Conservation (phyloP, 2,329 filamentous ascomycete genomes). For the Penicillium sp. region DNA sequence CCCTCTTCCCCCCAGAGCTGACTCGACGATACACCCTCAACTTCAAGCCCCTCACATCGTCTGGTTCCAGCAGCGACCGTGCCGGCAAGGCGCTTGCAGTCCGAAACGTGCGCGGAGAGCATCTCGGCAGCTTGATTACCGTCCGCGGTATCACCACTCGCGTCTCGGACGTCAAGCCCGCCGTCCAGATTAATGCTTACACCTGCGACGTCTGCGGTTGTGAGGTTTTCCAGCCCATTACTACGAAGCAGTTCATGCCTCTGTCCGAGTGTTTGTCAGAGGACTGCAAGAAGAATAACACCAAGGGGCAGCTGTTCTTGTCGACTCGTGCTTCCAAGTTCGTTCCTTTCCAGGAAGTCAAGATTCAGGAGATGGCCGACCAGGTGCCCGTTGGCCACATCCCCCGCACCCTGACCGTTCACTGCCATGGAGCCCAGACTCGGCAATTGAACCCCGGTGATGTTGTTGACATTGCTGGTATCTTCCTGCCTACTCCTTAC, state of each 20-base stretch:
- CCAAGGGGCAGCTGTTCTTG: slow-evolving; percentile 89
- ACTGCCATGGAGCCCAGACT: slow-evolving; percentile 85
- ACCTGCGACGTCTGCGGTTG: slow-evolving; percentile 95
- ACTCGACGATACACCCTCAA: slow-evolving; percentile 93
- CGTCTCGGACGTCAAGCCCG: slow-evolving; percentile 96
- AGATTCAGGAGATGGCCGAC: slow-evolving; percentile 99
- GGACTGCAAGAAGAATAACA: slow-evolving; percentile 88
- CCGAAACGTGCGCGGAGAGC: slow-evolving; percentile 86
- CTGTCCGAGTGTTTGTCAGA: slow-evolving; percentile 82
- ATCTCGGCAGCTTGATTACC: slow-evolving; percentile 91
- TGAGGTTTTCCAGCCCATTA: slow-evolving; percentile 96
- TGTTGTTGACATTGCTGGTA: slow-evolving; percentile 88
- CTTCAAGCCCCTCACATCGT: slow-evolving; percentile 86
- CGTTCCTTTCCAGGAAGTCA: slow-evolving; percentile 95
- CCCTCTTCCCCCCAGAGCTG: slow-evolving; percentile 87
- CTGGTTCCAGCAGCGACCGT: slow-evolving; percentile 63
- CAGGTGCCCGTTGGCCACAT: slow-evolving; percentile 98
- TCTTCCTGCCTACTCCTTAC: slow-evolving; percentile 96
- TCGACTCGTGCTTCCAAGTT: slow-evolving; percentile 98
- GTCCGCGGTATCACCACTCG: slow-evolving; percentile 91
- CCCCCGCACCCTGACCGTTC: slow-evolving; percentile 82
- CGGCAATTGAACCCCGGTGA: slow-evolving; percentile 91
- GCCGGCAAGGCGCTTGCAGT: slow-evolving; percentile 75
- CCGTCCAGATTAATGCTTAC: slow-evolving; percentile 97
- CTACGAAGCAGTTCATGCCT: slow-evolving; percentile 86